Evolutionary conservation across 1,139 yeast species (phyloP).

Genomic region (Wickerhamomyces sp.): DNA sequence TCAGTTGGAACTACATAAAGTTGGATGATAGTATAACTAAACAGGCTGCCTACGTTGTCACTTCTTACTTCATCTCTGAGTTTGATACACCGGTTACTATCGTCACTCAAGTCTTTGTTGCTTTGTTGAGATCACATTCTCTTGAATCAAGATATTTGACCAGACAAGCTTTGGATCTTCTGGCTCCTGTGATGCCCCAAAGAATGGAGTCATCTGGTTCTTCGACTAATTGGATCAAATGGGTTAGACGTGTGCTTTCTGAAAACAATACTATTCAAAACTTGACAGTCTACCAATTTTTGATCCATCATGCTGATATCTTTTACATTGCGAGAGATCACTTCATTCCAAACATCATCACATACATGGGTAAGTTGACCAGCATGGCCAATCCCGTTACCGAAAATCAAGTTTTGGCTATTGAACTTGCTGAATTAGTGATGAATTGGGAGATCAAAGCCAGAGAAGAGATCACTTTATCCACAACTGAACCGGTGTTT

Average conservation of each 20-base stretch:
- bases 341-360: slow-evolving; percentile 80
- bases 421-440: slow-evolving; percentile 82
- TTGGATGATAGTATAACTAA: slow-evolving; percentile 86
- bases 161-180: slow-evolving; percentile 77
- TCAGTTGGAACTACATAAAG: slow-evolving; percentile 91
- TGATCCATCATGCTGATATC: slow-evolving; percentile 79
- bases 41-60: slow-evolving; percentile 88
- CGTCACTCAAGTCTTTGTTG: slow-evolving; percentile 89
- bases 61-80: slow-evolving; percentile 79
- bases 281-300: slow-evolving; percentile 69
- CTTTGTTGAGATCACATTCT: slow-evolving; percentile 79
- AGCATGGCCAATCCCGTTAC: slow-evolving; percentile 73
- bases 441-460: slow-evolving; percentile 72
- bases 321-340: slow-evolving; percentile 87
- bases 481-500: slow-evolving; percentile 10
- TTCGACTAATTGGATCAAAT: slow-evolving; percentile 81
- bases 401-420: slow-evolving; percentile 81
- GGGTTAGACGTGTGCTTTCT: slow-evolving; percentile 89
- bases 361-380: slow-evolving; percentile 94
- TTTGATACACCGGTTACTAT: slow-evolving; percentile 88
- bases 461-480: slow-evolving; percentile 20
- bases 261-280: slow-evolving; percentile 89
- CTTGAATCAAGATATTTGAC: slow-evolving; percentile 81
- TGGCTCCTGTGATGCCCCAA: slow-evolving; percentile 84
- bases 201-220: slow-evolving; percentile 56